phyloP scores from a whole-genome alignment of 805 yeast genomes.

The Yamadazyma phyllophila region DNA sequence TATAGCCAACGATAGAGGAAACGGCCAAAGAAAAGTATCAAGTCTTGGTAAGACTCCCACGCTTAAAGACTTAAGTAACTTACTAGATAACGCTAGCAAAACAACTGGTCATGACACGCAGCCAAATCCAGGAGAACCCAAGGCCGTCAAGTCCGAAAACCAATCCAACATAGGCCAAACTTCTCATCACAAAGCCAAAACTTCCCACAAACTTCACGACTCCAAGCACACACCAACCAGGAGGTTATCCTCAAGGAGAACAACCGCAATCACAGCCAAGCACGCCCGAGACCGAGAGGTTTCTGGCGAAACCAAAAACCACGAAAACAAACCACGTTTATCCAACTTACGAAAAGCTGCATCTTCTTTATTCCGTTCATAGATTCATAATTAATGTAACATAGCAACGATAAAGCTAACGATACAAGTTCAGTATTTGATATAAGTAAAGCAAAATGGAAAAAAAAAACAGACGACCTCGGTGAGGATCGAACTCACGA shows the following conservation, averaged over 20 bases:
- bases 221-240: too few species aligned
- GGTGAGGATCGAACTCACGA: slow-evolving; percentile 52
- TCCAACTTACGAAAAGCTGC: slow-evolving; percentile 1
- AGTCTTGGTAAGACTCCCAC: slow-evolving; percentile 1
- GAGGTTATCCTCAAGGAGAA: neutral
- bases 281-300: neutral
- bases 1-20: neutral
- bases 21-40: neutral
- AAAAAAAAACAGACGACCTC: slow-evolving; percentile 35
- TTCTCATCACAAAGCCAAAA: neutral
- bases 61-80: neutral
- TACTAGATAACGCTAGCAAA: slow-evolving; percentile 1
- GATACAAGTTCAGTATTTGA: too few species aligned
- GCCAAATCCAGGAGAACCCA: neutral
- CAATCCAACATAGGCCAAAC: neutral
- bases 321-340: neutral
- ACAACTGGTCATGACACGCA: neutral
- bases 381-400: neutral
- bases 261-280: neutral
- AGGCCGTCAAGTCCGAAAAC: neutral
- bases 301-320: neutral
- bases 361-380: slow-evolving; percentile 1
- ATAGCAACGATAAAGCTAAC: too few species aligned
- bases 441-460: too few species aligned
- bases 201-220: too few species aligned